Evolutionary conservation across 306 rosid genomes (phyloP).

Genomic region (Trichosanthes truncata): DNA sequence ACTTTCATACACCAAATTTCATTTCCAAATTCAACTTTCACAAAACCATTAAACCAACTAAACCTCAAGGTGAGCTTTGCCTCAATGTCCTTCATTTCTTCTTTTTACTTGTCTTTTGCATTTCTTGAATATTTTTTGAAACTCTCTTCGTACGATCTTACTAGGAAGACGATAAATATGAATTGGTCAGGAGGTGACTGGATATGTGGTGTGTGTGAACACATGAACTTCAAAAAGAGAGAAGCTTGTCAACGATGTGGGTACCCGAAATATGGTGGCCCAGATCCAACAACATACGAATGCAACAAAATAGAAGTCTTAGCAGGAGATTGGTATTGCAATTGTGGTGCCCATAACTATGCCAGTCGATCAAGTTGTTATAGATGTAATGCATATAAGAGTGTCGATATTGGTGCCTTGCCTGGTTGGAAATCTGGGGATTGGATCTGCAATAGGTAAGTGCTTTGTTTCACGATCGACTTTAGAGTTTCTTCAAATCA

Average conservation of each 20-base stretch:
- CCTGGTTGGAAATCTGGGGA: constrained; percentile 79
- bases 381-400: constrained; percentile 24
- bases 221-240: constrained; percentile 57
- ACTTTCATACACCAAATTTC: neutral
- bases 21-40: neutral
- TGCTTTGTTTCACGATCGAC: constrained; percentile 8
- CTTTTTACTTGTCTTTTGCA: neutral
- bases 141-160: too few species aligned
- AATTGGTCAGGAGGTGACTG: constrained; percentile 73
- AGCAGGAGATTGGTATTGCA: constrained; percentile 79
- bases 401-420: constrained; percentile 24
- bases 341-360: constrained; percentile 63
- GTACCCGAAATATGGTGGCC: constrained; percentile 56
- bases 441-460: constrained; percentile 58
- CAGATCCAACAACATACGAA: constrained; percentile 37
- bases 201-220: constrained; percentile 67
- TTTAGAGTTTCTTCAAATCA: neutral
- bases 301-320: constrained; percentile 28
- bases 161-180: constrained; percentile 38
- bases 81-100: neutral
- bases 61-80: neutral
- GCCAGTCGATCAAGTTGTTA: constrained; percentile 14
- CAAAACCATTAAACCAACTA: neutral
- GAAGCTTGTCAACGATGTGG: constrained; percentile 62
- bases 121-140: too few species aligned